These are phyloP conservation scores for Entrophospora sp. DNA, from an alignment of 192 early-diverging fungal species.

Conservation along the genomic window DNA sequence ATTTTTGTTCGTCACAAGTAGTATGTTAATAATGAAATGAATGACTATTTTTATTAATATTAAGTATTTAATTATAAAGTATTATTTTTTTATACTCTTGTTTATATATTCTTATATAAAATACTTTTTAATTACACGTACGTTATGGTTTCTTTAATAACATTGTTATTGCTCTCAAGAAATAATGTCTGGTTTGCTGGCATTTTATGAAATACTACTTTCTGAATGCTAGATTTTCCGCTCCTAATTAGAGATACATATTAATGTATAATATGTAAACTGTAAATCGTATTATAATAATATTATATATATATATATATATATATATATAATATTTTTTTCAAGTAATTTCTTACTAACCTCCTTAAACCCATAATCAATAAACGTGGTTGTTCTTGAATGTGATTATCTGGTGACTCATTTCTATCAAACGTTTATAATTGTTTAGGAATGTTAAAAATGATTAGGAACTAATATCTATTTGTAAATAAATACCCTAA, in stretches of 20 bases:
- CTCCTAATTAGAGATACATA: too few species aligned
- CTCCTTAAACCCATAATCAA: constrained; percentile 40
- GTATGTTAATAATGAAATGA: too few species aligned
- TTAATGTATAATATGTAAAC: too few species aligned
- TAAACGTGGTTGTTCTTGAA: constrained; percentile 30
- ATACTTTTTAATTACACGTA: constrained; percentile 16
- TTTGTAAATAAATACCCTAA: too few species aligned
- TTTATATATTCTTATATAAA: neutral
- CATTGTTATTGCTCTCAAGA: constrained; percentile 68
- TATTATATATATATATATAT: neutral
- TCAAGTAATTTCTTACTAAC: constrained; percentile 19
- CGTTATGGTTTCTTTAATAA: constrained; percentile 62
- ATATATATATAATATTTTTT: neutral
- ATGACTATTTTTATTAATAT: too few species aligned
- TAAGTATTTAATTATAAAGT: neutral
- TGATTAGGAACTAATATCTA: too few species aligned
- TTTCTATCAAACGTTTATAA: too few species aligned
- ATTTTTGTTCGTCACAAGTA: too few species aligned
- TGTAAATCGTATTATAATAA: neutral
- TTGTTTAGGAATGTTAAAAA: too few species aligned
- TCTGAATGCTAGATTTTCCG: constrained; percentile 79
- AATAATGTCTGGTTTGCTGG: constrained; percentile 79
- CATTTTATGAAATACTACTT: constrained; percentile 84
- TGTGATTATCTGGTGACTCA: neutral
- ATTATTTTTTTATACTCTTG: neutral